Percentiles rank a stretch among this genome's conserved stretches.
Conservation (phyloP, 2,329 filamentous ascomycete genomes). For the Pseudogymnoascus sp. region DNA sequence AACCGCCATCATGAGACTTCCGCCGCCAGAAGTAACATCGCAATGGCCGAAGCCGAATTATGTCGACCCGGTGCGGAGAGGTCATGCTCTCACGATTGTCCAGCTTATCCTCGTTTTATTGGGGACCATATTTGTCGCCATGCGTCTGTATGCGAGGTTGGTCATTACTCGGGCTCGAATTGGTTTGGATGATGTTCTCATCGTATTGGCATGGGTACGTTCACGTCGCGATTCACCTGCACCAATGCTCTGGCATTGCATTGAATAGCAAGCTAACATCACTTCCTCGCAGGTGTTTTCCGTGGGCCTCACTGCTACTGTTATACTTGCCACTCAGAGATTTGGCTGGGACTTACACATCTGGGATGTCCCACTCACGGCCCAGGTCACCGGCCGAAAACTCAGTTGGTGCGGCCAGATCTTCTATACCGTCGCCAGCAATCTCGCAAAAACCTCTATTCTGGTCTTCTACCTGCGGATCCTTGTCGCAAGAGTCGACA, state of each 20-base stretch:
- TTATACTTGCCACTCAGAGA: background rate
- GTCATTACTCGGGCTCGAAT: conserved; percentile 34
- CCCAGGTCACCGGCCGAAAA: too few relatives aligned
- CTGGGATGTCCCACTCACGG: too few relatives aligned
- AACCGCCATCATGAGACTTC: conserved; percentile 28
- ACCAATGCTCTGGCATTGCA: background rate
- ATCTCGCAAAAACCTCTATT: too few relatives aligned
- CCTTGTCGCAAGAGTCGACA: too few relatives aligned
- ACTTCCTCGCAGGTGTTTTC: background rate
- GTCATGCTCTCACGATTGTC: conserved; percentile 35
- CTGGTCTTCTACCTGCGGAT: too few relatives aligned
- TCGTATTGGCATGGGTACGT: conserved; percentile 34
- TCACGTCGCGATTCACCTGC: background rate
- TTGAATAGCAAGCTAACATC: background rate
- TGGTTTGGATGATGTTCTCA: conserved; percentile 39
- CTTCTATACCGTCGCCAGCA: too few relatives aligned
- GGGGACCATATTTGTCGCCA: conserved; percentile 32
- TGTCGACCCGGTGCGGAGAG: conserved; percentile 36
- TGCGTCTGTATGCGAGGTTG: conserved; percentile 40
- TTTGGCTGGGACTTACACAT: too few relatives aligned
- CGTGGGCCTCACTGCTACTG: background rate
- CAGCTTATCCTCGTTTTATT: conserved; percentile 33
- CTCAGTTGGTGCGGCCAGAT: too few relatives aligned
- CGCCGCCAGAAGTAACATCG: conserved; percentile 33
- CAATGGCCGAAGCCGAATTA: conserved; percentile 41